phyloP scores from a whole-genome alignment of 2,329 filamentous ascomycete genomes.

The Rasamsonia emersonii region DNA sequence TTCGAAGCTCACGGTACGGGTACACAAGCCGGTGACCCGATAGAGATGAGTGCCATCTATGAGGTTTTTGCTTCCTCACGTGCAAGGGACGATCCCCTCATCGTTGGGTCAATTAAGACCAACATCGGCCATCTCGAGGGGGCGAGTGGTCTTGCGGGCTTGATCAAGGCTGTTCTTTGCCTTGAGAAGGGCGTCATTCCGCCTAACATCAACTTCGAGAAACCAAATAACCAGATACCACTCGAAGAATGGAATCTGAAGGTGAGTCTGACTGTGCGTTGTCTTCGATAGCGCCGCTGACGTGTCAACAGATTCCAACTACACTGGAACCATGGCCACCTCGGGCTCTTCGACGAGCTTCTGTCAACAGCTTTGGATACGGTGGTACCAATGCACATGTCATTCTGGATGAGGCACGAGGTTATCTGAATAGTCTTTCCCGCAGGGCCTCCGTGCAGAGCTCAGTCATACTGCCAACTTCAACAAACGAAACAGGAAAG shows the following conservation, averaged over 20 bases:
- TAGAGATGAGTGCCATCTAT: background rate
- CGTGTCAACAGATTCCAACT: too few species aligned
- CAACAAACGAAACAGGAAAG: too few species aligned
- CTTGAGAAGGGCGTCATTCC: constrained; percentile 34
- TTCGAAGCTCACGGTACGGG: constrained; percentile 79
- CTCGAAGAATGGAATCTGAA: constrained; percentile 14
- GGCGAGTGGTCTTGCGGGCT: constrained; percentile 41
- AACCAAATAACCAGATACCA: constrained; percentile 33
- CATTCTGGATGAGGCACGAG: background rate
- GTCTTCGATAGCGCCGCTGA: too few species aligned
- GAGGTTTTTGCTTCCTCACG: background rate
- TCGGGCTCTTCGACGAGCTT: background rate
- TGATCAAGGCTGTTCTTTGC: constrained; percentile 38
- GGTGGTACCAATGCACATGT: background rate
- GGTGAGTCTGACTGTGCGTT: too few species aligned
- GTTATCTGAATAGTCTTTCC: background rate
- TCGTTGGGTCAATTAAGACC: background rate
- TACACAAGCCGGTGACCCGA: constrained; percentile 61
- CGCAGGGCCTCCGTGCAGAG: too few species aligned
- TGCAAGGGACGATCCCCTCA: background rate
- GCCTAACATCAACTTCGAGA: constrained; percentile 37
- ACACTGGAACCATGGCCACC: background rate
- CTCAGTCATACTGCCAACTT: too few species aligned
- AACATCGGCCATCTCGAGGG: constrained; percentile 42
- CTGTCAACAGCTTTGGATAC: constrained; percentile 1